Conservation (phyloP, 2,329 filamentous ascomycete genomes). For the Fusarium falciforme region DNA sequence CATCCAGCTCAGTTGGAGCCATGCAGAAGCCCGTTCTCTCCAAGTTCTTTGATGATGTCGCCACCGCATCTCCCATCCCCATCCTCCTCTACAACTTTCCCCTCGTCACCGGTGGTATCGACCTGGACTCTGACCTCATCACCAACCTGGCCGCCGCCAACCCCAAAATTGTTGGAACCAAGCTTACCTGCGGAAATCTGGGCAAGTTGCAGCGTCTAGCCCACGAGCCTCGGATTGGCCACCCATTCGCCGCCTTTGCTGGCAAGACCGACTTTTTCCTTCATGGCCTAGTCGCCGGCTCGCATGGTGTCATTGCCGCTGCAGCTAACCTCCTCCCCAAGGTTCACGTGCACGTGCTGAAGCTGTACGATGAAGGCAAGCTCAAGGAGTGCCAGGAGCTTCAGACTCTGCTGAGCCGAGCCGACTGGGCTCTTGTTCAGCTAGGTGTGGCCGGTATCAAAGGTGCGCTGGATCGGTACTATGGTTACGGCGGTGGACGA, state of each 20-base stretch:
- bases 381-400: conserved; percentile 68
- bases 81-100: conserved; percentile 75
- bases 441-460: conserved; percentile 77
- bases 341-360: conserved; percentile 70
- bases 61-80: conserved; percentile 66
- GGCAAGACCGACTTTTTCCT: conserved; percentile 80
- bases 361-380: conserved; percentile 69
- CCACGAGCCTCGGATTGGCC: conserved; percentile 40
- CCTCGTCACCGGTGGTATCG: conserved; percentile 67
- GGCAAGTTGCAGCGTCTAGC: conserved; percentile 63
- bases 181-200: conserved; percentile 72
- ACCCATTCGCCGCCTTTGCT: conserved; percentile 73
- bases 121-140: conserved; percentile 65
- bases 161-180: conserved; percentile 71
- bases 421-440: conserved; percentile 78
- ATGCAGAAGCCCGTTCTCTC: conserved; percentile 62
- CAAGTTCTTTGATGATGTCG: conserved; percentile 70
- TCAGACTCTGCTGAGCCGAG: conserved; percentile 72
- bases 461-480: conserved; percentile 69
- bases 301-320: conserved; percentile 77
- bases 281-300: conserved; percentile 75
- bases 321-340: conserved; percentile 77
- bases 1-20: conserved; percentile 9
- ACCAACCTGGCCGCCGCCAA: conserved; percentile 2
- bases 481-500: conserved; percentile 65